These are phyloP conservation scores for Senna siamea DNA, from an alignment of 306 rosid genomes.

Conservation along the genomic window DNA sequence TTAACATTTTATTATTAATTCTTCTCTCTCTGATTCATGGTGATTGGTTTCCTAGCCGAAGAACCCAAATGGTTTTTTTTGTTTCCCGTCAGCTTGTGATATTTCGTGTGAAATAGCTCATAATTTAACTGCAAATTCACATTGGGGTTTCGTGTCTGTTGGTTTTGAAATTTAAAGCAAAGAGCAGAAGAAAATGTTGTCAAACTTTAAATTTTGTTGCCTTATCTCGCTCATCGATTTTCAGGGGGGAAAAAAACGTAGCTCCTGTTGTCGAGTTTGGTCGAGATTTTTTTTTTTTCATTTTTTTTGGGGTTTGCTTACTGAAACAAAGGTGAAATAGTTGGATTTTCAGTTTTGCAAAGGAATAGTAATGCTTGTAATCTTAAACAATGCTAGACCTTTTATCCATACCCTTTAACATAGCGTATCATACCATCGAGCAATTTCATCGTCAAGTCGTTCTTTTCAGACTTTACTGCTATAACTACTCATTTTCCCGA, in stretches of 20 bases:
- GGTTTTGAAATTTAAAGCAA: constrained; percentile 22
- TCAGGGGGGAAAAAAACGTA: constrained; percentile 28
- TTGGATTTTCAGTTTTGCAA: constrained; percentile 42
- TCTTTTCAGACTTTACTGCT: constrained; percentile 35
- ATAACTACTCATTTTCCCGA: constrained; percentile 45
- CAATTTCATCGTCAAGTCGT: constrained; percentile 51
- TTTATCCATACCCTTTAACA: constrained; percentile 43
- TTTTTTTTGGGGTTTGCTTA: constrained; percentile 8
- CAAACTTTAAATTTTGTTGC: no score
- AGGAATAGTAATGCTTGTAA: constrained; percentile 48
- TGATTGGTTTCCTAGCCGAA: constrained; percentile 54
- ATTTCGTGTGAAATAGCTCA: constrained; percentile 42
- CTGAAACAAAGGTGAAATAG: constrained; percentile 41
- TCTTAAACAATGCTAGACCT: constrained; percentile 44
- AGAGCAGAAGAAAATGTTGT: constrained; percentile 25
- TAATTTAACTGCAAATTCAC: constrained; percentile 35
- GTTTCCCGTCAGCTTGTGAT: constrained; percentile 39
- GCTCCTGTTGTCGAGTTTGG: constrained; percentile 11
- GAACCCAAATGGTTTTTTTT: constrained; percentile 35
- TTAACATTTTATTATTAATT: constrained; percentile 22
- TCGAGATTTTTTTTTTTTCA: neutral
- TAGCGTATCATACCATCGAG: constrained; percentile 46
- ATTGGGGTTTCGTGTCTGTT: constrained; percentile 28
- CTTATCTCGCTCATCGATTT: no score
- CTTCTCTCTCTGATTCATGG: constrained; percentile 40